Evolutionary conservation across 1,139 yeast genomes (phyloP).

Genomic region (Lipomyces yarrowii): DNA sequence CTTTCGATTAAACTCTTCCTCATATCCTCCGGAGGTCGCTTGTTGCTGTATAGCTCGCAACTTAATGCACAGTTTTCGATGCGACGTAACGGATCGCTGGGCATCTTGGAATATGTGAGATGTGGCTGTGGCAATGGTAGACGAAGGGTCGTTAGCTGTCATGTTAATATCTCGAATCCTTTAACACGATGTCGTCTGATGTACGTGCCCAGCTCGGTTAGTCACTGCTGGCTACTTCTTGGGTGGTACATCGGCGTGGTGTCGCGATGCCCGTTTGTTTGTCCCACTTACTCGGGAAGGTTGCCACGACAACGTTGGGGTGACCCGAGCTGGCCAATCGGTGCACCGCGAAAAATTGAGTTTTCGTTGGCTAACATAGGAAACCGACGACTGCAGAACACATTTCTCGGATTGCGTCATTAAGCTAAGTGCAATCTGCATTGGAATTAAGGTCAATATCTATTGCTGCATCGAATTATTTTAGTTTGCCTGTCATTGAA

Average conservation of each 20-base stretch:
- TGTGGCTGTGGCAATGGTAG: constrained; percentile 39
- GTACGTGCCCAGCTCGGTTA: background rate
- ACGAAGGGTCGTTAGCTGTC: background rate
- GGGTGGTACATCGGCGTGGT: background rate
- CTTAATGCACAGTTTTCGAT: constrained; percentile 69
- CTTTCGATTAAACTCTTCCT: constrained; percentile 59
- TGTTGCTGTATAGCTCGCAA: constrained; percentile 61
- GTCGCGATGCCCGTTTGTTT: background rate
- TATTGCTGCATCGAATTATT: background rate
- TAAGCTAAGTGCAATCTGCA: background rate
- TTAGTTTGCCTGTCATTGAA: background rate
- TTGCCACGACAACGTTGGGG: background rate
- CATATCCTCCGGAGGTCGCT: constrained; percentile 56
- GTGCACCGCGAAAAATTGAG: background rate
- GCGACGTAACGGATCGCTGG: constrained; percentile 72
- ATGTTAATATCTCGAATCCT: background rate
- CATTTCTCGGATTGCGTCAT: background rate
- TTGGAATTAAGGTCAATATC: background rate
- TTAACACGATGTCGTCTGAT: background rate
- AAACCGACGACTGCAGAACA: background rate
- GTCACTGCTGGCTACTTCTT: background rate
- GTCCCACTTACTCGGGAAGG: background rate
- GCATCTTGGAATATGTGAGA: constrained; percentile 81
- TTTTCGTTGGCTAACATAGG: background rate
- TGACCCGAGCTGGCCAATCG: background rate